Conservation (phyloP, 108 stramenopile species). For the Fragilaria radians region DNA sequence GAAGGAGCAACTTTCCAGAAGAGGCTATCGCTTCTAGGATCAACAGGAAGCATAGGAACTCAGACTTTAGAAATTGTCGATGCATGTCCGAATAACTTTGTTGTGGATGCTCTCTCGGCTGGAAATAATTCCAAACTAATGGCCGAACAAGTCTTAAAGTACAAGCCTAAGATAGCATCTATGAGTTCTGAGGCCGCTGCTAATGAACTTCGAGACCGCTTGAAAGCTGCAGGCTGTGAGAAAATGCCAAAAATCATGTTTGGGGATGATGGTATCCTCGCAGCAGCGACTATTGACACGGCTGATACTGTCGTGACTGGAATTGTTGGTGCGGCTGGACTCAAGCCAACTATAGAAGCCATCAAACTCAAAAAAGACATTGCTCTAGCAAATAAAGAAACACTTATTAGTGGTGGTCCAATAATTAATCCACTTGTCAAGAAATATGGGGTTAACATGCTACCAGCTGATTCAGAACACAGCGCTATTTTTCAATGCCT, state of each 20-base stretch:
- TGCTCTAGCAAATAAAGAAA: conserved; percentile 96
- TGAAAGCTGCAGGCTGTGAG: conserved; percentile 38
- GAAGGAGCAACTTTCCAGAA: conserved; percentile 82
- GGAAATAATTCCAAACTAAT: conserved; percentile 85
- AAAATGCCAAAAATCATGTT: conserved; percentile 69
- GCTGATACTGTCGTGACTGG: conserved; percentile 93
- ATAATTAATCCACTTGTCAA: conserved; percentile 92
- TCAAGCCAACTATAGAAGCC: conserved; percentile 90
- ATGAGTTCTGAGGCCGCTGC: conserved; percentile 67
- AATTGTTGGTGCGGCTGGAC: conserved; percentile 94
- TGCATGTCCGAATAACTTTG: conserved; percentile 91
- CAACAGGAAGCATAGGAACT: conserved; percentile 93
- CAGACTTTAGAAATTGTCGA: conserved; percentile 94
- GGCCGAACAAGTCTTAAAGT: conserved; percentile 89
- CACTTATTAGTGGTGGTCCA: conserved; percentile 94
- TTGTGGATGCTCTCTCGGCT: conserved; percentile 82
- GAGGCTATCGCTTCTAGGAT: conserved; percentile 79
- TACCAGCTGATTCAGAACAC: conserved; percentile 94
- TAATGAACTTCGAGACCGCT: conserved; percentile 31
- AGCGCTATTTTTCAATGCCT: conserved; percentile 95
- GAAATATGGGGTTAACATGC: conserved; percentile 92
- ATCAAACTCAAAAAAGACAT: conserved; percentile 94
- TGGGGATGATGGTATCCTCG: conserved; percentile 81
- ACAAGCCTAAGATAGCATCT: conserved; percentile 67
- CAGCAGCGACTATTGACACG: conserved; percentile 60